Evolutionary conservation across 352 stramenopile species (phyloP).

Genomic region (Phytophthora pisi): DNA sequence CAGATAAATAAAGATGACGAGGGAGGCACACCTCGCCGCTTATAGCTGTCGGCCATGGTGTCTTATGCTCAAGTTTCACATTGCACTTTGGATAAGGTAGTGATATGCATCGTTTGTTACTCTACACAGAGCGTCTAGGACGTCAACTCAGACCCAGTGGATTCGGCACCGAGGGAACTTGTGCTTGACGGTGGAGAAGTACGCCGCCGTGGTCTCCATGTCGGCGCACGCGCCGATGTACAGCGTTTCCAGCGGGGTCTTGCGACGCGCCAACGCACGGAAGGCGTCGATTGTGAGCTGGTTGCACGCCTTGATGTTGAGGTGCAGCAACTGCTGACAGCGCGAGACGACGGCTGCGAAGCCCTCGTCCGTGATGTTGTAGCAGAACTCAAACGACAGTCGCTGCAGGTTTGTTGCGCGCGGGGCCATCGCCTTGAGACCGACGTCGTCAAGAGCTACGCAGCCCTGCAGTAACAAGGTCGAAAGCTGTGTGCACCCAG

Average conservation of each 20-base stretch:
- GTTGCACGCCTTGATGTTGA: conserved; percentile 91
- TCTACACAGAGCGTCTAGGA: conserved; percentile 22
- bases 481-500: conserved; percentile 46
- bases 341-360: conserved; percentile 51
- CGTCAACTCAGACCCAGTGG: conserved; percentile 60
- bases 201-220: conserved; percentile 63
- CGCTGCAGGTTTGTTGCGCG: conserved; percentile 44
- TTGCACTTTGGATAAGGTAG: conserved; percentile 16
- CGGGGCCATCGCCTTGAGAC: conserved; percentile 45
- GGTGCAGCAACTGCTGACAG: conserved; percentile 62
- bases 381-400: conserved; percentile 91
- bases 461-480: conserved; percentile 68
- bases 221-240: conserved; percentile 76
- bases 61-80: conserved; percentile 18
- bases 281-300: conserved; percentile 76
- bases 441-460: conserved; percentile 69
- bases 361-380: conserved; percentile 80
- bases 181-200: conserved; percentile 68
- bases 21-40: conserved; percentile 1
- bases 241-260: conserved; percentile 48
- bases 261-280: conserved; percentile 44
- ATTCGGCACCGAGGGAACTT: conserved; percentile 70
- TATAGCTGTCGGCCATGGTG: conserved; percentile 6
- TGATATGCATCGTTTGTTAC: conserved; percentile 15
- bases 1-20: conserved; percentile 36